Percentiles rank a stretch among this genome's conserved stretches.
Conservation (phyloP, 345 rosid species). For the Gossypium stocksii region DNA sequence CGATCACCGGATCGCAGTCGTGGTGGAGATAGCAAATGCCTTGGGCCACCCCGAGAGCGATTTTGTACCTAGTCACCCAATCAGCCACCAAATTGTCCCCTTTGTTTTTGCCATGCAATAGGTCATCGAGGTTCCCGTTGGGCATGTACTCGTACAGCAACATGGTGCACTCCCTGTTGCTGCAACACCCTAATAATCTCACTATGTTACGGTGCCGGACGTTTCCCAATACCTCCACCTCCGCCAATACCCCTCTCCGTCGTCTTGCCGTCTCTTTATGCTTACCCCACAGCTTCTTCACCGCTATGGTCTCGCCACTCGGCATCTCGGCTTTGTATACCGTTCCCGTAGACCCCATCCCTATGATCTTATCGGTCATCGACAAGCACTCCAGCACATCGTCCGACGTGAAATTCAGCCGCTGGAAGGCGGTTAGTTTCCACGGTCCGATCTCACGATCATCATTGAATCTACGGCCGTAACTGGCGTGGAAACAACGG, state of each 20-base stretch:
- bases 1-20: conserved; percentile 94
- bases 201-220: conserved; percentile 93
- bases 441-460: conserved; percentile 70
- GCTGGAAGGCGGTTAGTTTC: conserved; percentile 89
- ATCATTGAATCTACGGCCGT: conserved; percentile 33
- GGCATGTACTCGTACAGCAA: conserved; percentile 96
- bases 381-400: conserved; percentile 77
- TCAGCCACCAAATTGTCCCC: conserved; percentile 62
- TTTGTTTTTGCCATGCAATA: conserved; percentile 73
- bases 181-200: conserved; percentile 80
- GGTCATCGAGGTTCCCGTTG: conserved; percentile 75
- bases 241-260: conserved; percentile 79
- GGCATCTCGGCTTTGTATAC: conserved; percentile 96
- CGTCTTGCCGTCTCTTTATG: conserved; percentile 68
- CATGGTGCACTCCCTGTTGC: conserved; percentile 91
- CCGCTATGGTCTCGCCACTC: conserved; percentile 89
- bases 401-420: conserved; percentile 83
- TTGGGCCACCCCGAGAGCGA: conserved; percentile 95
- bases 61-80: conserved; percentile 79
- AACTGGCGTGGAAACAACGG: conserved; percentile 60
- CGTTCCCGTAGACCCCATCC: conserved; percentile 95
- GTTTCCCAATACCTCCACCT: conserved; percentile 86
- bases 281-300: conserved; percentile 91
- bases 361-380: conserved; percentile 67
- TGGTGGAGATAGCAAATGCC: conserved; percentile 99